Evolutionary conservation across 1,284 basidiomycete species (phyloP).

Genomic region (Apiotrichum montevideense): DNA sequence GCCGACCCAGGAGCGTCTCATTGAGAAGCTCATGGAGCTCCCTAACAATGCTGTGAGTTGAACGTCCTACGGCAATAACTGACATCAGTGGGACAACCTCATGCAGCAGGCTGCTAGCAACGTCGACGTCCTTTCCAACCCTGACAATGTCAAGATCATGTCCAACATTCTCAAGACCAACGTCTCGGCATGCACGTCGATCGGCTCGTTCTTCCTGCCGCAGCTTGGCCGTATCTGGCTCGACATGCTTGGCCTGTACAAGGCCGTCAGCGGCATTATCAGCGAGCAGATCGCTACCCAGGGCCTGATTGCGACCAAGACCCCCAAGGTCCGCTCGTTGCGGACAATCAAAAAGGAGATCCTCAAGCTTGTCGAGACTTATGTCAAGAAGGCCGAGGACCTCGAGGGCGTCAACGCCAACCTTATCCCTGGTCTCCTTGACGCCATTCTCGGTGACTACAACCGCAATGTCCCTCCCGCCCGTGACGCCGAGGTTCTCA

Average conservation of each 20-base stretch:
- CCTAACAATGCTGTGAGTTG: constrained; percentile 71
- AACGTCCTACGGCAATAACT: not conserved
- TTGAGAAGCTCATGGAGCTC: constrained; percentile 91
- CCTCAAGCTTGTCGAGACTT: constrained; percentile 93
- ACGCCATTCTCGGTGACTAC: constrained; percentile 96
- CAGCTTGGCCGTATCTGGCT: constrained; percentile 95
- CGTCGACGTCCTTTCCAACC: constrained; percentile 83
- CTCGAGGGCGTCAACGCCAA: constrained; percentile 84
- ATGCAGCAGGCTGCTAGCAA: constrained; percentile 94
- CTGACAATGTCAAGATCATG: constrained; percentile 95
- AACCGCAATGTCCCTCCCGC: constrained; percentile 88
- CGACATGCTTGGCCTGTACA: constrained; percentile 98
- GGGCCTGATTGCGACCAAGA: constrained; percentile 89
- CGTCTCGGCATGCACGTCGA: constrained; percentile 94
- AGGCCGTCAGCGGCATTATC: constrained; percentile 96
- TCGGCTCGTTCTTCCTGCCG: constrained; percentile 93
- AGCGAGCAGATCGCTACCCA: constrained; percentile 85
- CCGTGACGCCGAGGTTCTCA: constrained; percentile 93
- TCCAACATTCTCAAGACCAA: constrained; percentile 98
- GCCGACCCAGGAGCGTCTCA: constrained; percentile 90
- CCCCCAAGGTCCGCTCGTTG: constrained; percentile 88
- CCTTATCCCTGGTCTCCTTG: constrained; percentile 91
- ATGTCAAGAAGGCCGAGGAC: constrained; percentile 94
- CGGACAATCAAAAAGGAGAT: constrained; percentile 99
- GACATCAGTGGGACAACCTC: constrained; percentile 72